These are phyloP conservation scores for Lasiosphaeria miniovina DNA, from an alignment of 495 filamentous ascomycete species.

Conservation along the genomic window DNA sequence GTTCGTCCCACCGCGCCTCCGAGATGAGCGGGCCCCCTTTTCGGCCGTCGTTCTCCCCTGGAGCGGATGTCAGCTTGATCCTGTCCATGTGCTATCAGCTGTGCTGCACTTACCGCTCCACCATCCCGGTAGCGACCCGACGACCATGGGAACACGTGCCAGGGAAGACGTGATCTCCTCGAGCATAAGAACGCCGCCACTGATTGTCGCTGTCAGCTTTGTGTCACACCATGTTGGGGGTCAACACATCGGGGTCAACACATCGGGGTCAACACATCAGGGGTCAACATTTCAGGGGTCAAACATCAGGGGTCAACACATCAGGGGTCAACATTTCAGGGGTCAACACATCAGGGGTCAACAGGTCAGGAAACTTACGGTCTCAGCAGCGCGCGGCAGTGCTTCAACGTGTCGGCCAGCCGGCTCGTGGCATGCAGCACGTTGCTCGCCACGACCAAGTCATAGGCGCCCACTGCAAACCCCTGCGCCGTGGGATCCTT, in stretches of 20 bases:
- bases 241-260: no score
- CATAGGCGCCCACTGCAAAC: constrained; percentile 41
- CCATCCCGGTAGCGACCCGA: constrained; percentile 46
- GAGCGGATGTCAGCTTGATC: no score
- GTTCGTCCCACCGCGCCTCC: constrained; percentile 34
- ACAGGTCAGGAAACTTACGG: constrained; percentile 12
- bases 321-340: no score
- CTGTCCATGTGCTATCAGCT: no score
- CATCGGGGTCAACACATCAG: no score
- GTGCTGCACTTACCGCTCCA: constrained; percentile 35
- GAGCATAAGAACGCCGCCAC: constrained; percentile 39
- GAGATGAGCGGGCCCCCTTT: constrained; percentile 33
- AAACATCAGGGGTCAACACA: no score
- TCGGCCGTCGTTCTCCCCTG: constrained; percentile 31
- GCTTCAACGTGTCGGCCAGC: constrained; percentile 36
- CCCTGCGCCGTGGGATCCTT: constrained; percentile 40
- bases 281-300: no score
- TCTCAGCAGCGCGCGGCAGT: constrained; percentile 46
- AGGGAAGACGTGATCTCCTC: constrained; percentile 18
- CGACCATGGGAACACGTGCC: background rate
- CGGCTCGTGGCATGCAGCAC: constrained; percentile 47
- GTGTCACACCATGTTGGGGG: no score
- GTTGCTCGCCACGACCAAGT: constrained; percentile 45
- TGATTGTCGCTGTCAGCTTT: no score
- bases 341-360: no score